Percentiles rank a stretch among this genome's conserved stretches.
These are phyloP conservation scores for Phytophthora melonis DNA, from an alignment of 352 stramenopile genomes.

Conservation along the genomic window DNA sequence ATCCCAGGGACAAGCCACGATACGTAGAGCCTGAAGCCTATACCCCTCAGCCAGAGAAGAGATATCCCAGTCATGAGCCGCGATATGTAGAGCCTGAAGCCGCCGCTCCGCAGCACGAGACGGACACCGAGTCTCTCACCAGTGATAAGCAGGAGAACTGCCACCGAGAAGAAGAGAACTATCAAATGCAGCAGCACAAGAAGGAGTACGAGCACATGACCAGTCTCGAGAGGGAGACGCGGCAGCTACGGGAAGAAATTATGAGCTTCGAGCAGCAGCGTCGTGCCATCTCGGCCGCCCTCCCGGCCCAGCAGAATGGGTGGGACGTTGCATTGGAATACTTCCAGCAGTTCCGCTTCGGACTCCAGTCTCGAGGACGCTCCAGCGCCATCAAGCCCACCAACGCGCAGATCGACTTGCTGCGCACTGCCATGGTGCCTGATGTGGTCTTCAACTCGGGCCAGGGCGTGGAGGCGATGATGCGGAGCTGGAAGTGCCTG, in stretches of 20 bases:
- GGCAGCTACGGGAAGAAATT: slow-evolving; percentile 21
- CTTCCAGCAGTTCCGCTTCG: slow-evolving; percentile 19
- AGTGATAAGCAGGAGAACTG: slow-evolving; percentile 11
- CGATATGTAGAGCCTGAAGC: slow-evolving; percentile 1
- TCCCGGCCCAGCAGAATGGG: slow-evolving; percentile 4
- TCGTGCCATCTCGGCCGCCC: neutral
- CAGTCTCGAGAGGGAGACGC: slow-evolving; percentile 19
- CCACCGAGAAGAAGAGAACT: neutral
- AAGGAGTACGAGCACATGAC: slow-evolving; percentile 12
- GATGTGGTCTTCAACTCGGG: slow-evolving; percentile 20
- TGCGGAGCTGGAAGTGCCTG: slow-evolving; percentile 27
- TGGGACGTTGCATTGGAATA: slow-evolving; percentile 24
- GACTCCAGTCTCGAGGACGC: slow-evolving; percentile 15
- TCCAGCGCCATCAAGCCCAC: neutral
- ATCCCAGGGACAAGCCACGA: too few species aligned
- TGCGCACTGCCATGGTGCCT: slow-evolving; percentile 12
- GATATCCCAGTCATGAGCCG: neutral
- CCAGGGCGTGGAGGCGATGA: slow-evolving; percentile 18
- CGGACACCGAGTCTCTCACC: slow-evolving; percentile 23
- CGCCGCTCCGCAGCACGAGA: slow-evolving; percentile 7
- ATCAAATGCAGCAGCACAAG: slow-evolving; percentile 5
- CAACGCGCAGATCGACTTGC: slow-evolving; percentile 16
- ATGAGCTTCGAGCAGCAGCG: slow-evolving; percentile 10
- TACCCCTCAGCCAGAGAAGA: too few species aligned
- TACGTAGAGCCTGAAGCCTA: too few species aligned